phyloP scores from a whole-genome alignment of 352 stramenopile species.

The Pythium pyrilobum region DNA sequence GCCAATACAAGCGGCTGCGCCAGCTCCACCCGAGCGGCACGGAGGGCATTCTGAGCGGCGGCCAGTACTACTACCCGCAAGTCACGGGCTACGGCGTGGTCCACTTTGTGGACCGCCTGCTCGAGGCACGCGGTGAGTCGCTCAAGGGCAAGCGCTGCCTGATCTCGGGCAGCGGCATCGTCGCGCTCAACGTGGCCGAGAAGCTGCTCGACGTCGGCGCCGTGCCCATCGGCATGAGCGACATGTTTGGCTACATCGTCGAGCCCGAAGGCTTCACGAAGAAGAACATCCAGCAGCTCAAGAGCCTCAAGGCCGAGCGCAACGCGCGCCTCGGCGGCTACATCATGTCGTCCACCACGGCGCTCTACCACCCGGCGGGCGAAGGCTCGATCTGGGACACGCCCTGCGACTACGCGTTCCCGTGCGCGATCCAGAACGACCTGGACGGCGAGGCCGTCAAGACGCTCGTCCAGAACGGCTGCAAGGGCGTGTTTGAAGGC shows the following conservation, averaged over 20 bases:
- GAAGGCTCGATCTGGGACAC: slow-evolving; percentile 84
- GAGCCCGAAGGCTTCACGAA: slow-evolving; percentile 87
- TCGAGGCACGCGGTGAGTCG: slow-evolving; percentile 90
- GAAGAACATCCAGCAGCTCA: slow-evolving; percentile 68
- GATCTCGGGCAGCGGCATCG: slow-evolving; percentile 94
- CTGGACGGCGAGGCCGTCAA: slow-evolving; percentile 77
- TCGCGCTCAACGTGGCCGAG: slow-evolving; percentile 91
- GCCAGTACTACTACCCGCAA: slow-evolving; percentile 87
- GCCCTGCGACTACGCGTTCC: slow-evolving; percentile 95
- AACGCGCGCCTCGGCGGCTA: slow-evolving; percentile 78
- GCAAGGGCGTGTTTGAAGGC: slow-evolving; percentile 85
- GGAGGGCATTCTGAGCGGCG: slow-evolving; percentile 88
- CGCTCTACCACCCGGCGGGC: slow-evolving; percentile 79
- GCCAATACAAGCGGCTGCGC: slow-evolving; percentile 96
- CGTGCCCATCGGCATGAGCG: slow-evolving; percentile 94
- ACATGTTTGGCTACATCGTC: slow-evolving; percentile 94
- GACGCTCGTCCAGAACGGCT: slow-evolving; percentile 83
- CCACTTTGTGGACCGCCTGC: slow-evolving; percentile 93
- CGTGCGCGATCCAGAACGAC: slow-evolving; percentile 93
- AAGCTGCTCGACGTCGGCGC: slow-evolving; percentile 95
- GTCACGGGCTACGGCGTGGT: slow-evolving; percentile 92
- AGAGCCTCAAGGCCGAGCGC: slow-evolving; percentile 79
- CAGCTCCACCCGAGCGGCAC: slow-evolving; percentile 76
- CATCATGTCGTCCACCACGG: slow-evolving; percentile 87
- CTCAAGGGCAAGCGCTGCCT: slow-evolving; percentile 96